phyloP scores from a whole-genome alignment of 805 yeast genomes.

The Saccharomycopsis selenospora region DNA sequence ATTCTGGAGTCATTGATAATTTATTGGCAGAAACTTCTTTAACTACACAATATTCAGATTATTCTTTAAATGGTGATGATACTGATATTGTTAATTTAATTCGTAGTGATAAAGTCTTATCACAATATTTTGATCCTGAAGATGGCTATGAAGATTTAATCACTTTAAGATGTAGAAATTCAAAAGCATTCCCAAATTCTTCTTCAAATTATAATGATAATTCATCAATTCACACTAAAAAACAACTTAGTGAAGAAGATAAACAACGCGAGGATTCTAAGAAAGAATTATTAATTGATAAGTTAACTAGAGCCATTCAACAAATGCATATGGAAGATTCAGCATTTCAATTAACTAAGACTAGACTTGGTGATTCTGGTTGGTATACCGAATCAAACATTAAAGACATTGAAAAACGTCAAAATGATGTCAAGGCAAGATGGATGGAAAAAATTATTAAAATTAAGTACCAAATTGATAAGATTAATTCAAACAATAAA shows the following conservation, averaged over 20 bases:
- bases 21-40: neutral
- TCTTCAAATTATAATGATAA: neutral
- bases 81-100: neutral
- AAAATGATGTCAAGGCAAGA: slow-evolving; percentile 2
- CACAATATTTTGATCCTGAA: neutral
- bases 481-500: neutral
- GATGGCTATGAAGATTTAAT: slow-evolving; percentile 2
- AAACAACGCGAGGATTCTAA: neutral
- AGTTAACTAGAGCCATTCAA: slow-evolving; percentile 4
- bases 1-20: slow-evolving; percentile 4
- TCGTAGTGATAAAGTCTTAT: neutral
- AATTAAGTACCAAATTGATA: slow-evolving; percentile 11
- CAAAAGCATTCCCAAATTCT: neutral
- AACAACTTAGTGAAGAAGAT: neutral
- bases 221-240: neutral
- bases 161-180: neutral
- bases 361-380: slow-evolving; percentile 18
- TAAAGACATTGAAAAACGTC: slow-evolving; percentile 14
- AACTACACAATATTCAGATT: neutral
- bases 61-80: neutral
- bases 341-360: slow-evolving; percentile 15
- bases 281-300: slow-evolving; percentile 1
- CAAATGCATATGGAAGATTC: slow-evolving; percentile 18
- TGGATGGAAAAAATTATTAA: slow-evolving; percentile 11
- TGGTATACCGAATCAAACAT: slow-evolving; percentile 20